Evolutionary conservation across 306 rosid species (phyloP).

Genomic region (Cotoneaster glaucophyllus): DNA sequence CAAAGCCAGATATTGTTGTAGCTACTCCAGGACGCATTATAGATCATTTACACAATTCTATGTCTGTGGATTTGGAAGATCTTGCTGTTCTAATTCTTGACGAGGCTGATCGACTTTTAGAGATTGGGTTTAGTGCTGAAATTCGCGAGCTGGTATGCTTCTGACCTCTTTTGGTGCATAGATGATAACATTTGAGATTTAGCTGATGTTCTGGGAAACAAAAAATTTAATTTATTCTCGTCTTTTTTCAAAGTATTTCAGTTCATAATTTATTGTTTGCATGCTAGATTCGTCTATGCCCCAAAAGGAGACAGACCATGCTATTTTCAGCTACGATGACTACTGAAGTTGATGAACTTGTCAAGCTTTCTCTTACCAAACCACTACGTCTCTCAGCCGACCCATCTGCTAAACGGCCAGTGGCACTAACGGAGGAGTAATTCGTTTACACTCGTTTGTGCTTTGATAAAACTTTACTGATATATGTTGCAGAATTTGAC

Average conservation of each 20-base stretch:
- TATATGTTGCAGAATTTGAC: not conserved
- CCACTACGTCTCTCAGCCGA: conserved; percentile 96
- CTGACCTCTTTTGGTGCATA: not conserved
- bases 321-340: conserved; percentile 99
- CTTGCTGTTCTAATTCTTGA: conserved; percentile 96
- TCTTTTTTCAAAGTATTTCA: not conserved
- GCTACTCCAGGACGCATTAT: conserved; percentile 99
- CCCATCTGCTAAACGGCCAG: conserved; percentile 83
- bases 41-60: conserved; percentile 91
- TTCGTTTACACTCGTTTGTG: conserved; percentile 7
- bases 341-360: conserved; percentile 78
- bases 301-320: conserved; percentile 95
- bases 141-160: conserved; percentile 72
- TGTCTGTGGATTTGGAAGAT: conserved; percentile 97
- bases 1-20: conserved; percentile 96
- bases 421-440: conserved; percentile 87
- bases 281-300: conserved; percentile 82
- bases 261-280: not conserved
- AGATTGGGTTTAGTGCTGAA: conserved; percentile 93
- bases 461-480: not conserved
- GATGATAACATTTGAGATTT: not conserved
- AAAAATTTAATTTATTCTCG: not conserved
- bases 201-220: not conserved
- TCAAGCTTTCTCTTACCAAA: conserved; percentile 77
- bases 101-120: conserved; percentile 96